Conservation (phyloP, 23 red algal genomes). For the Gracilaria vermiculophylla region DNA sequence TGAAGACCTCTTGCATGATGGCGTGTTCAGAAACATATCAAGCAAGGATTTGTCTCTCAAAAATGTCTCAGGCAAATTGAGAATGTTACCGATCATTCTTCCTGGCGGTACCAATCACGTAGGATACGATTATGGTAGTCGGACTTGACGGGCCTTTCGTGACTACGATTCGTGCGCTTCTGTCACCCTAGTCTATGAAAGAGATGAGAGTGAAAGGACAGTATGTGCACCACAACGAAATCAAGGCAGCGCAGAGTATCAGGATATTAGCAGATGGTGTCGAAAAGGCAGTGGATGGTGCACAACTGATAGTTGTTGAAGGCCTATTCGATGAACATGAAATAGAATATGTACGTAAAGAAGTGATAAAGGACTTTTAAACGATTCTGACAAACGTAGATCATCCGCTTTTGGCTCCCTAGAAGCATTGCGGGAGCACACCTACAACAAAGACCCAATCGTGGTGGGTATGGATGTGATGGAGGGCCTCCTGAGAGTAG, state of each 20-base stretch:
- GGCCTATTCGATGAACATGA: constrained; percentile 74
- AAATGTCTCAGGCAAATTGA: background rate
- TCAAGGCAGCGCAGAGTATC: constrained; percentile 92
- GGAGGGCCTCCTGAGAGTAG: constrained; percentile 85
- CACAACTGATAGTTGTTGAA: constrained; percentile 86
- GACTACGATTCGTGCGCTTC: constrained; percentile 87
- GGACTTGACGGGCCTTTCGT: constrained; percentile 96
- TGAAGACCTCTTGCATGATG: background rate
- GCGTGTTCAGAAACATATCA: background rate
- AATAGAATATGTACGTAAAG: constrained; percentile 91
- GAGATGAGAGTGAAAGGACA: constrained; percentile 98
- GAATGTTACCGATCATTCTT: constrained; percentile 63
- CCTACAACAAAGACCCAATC: constrained; percentile 99
- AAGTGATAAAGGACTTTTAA: constrained; percentile 96
- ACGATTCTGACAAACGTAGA: constrained; percentile 84
- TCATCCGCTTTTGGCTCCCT: constrained; percentile 94
- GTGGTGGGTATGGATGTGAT: constrained; percentile 88
- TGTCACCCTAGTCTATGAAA: constrained; percentile 99
- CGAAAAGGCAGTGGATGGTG: constrained; percentile 93
- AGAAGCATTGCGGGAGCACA: constrained; percentile 86
- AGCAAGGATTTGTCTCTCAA: background rate
- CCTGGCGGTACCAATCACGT: constrained; percentile 85
- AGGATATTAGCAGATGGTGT: constrained; percentile 96
- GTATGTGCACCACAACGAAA: constrained; percentile 92
- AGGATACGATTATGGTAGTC: constrained; percentile 92